Evolutionary conservation across 2,329 filamentous ascomycete genomes (phyloP).

Genomic region (Xylaria sp.): DNA sequence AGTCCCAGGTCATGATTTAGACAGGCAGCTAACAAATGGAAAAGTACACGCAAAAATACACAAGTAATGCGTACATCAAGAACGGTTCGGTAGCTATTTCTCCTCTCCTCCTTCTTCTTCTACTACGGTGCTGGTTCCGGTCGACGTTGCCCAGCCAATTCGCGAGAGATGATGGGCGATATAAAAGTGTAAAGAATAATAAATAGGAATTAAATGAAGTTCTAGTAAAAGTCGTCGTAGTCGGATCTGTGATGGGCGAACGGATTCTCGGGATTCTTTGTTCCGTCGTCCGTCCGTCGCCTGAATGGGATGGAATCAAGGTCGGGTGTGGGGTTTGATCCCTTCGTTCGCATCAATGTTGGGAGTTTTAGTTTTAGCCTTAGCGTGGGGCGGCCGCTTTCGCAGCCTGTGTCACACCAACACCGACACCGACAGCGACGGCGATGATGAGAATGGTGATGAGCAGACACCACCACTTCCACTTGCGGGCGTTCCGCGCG

Average conservation of each 20-base stretch:
- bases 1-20: background rate
- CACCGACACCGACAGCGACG: conserved; percentile 59
- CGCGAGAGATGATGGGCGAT: conserved; percentile 4
- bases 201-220: conserved; percentile 14
- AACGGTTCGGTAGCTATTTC: background rate
- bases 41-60: conserved; percentile 14
- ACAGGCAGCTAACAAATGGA: background rate
- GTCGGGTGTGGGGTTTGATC: background rate
- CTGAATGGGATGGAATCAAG: background rate
- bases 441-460: conserved; percentile 69
- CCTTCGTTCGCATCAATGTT: background rate
- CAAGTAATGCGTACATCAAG: conserved; percentile 10
- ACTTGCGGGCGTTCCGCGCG: conserved; percentile 73
- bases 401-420: conserved; percentile 32
- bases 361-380: conserved; percentile 11
- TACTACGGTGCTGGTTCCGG: background rate
- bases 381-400: conserved; percentile 12
- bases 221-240: conserved; percentile 3
- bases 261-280: background rate
- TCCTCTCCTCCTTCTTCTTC: background rate
- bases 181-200: background rate
- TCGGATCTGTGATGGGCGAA: background rate
- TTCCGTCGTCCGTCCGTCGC: background rate
- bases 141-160: conserved; percentile 3
- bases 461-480: conserved; percentile 83